Evolutionary conservation across 1,284 basidiomycete species (phyloP).

Genomic region (Marasmius oreades): DNA sequence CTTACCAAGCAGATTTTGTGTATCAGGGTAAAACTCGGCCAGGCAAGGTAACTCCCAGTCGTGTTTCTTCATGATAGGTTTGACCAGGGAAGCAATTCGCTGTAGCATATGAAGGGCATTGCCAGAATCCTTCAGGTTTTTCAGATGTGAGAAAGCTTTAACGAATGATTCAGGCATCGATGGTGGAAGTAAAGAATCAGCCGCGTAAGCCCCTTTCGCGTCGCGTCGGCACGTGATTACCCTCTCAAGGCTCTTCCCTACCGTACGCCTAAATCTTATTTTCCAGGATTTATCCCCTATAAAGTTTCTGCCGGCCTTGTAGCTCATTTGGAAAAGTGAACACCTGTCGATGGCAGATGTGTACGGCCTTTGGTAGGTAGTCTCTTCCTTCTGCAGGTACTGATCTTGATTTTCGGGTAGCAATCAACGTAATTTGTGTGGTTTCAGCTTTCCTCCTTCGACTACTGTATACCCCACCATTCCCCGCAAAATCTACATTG

Average conservation of each 20-base stretch:
- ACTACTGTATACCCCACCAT: too few species aligned
- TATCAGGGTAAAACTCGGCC: conserved; percentile 82
- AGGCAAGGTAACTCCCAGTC: conserved; percentile 79
- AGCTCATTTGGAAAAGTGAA: too few species aligned
- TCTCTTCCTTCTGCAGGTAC: too few species aligned
- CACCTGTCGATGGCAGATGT: too few species aligned
- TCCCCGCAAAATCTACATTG: too few species aligned
- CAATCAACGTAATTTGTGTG: too few species aligned
- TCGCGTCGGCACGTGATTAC: background rate
- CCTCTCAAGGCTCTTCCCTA: background rate
- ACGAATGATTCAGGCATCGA: conserved; percentile 35
- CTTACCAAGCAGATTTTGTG: conserved; percentile 71
- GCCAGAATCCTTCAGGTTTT: conserved; percentile 55
- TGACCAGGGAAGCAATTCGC: conserved; percentile 75
- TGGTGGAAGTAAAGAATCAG: background rate
- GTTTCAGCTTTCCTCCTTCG: too few species aligned
- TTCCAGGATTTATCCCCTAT: too few species aligned
- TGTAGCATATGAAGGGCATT: conserved; percentile 65
- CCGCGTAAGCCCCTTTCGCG: background rate
- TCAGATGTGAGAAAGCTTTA: conserved; percentile 65
- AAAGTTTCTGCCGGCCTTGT: too few species aligned
- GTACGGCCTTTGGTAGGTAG: too few species aligned
- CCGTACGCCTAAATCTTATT: too few species aligned
- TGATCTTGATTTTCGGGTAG: too few species aligned
- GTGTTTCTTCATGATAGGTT: conserved; percentile 86